These are phyloP conservation scores for Fusarium domesticum DNA, from an alignment of 2,329 filamentous ascomycete genomes.

Conservation along the genomic window DNA sequence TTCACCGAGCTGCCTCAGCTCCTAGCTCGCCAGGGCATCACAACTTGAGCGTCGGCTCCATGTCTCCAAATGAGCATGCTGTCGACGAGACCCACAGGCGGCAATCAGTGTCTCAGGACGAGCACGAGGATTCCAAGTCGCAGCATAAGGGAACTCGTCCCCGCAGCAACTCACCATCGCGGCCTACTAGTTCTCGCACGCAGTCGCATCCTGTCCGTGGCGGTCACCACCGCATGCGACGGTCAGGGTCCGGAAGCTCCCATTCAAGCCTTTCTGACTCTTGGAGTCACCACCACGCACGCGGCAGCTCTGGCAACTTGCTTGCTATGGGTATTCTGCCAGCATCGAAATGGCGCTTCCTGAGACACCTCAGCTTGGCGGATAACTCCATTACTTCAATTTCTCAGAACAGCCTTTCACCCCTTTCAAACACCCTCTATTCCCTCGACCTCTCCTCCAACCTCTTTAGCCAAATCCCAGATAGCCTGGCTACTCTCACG, in stretches of 20 bases:
- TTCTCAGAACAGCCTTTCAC: slow-evolving; percentile 69
- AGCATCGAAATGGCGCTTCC: slow-evolving; percentile 87
- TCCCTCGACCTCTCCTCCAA: slow-evolving; percentile 92
- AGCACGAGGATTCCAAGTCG: slow-evolving; percentile 47
- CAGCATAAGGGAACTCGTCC: slow-evolving; percentile 50
- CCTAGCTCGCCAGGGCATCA: slow-evolving; percentile 59
- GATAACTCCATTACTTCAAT: slow-evolving; percentile 88
- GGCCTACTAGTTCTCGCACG: slow-evolving; percentile 73
- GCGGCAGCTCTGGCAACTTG: slow-evolving; percentile 77
- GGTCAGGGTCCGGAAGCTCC: slow-evolving; percentile 90
- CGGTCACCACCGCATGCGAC: slow-evolving; percentile 69
- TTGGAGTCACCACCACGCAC: slow-evolving; percentile 52
- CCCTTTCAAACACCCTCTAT: slow-evolving; percentile 82
- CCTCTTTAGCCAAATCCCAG: slow-evolving; percentile 89
- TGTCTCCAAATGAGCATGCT: slow-evolving; percentile 50
- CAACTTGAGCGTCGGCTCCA: slow-evolving; percentile 59
- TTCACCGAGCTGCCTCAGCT: slow-evolving; percentile 65
- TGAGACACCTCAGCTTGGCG: slow-evolving; percentile 85
- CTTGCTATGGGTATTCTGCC: slow-evolving; percentile 70
- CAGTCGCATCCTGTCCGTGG: slow-evolving; percentile 65
- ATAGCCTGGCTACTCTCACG: slow-evolving; percentile 80
- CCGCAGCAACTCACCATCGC: slow-evolving; percentile 77
- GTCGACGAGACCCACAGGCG: slow-evolving; percentile 40
- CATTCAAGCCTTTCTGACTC: slow-evolving; percentile 72
- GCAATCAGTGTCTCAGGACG: slow-evolving; percentile 45